Evolutionary conservation across 1,284 basidiomycete genomes (phyloP), one percentile per base, ranked within the genome.

Genomic region (Leccinum cinnamomeum): DNA sequence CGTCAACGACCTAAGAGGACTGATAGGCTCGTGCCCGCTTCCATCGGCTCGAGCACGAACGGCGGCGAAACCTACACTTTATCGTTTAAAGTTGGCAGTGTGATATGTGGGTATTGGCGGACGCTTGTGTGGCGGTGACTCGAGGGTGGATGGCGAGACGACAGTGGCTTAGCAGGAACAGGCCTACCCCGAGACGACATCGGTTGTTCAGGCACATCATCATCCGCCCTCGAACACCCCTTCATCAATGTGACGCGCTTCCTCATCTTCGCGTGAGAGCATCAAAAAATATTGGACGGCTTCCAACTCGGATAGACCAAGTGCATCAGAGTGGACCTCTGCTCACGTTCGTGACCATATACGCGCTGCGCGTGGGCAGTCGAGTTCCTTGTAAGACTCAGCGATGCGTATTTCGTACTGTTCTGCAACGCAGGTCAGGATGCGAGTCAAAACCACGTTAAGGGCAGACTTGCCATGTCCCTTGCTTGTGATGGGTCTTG

Each of bases 261-360:
- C 78, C 25, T 85, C 86, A 70, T 94, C 90, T 44, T 95, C 93
- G 5, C 90, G 85, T 65, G 90, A 93, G 62, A 95, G 82, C 91
- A 95, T 94, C 59, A 95, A 74, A 0, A 88, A 83, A 69, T 95
- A 95, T 67, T 92, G 89, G 20, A 95, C 78, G 1, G 90, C 91
- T 69, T 93, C 92, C 8, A 79, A 77, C 69, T 95, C 93, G 66
- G 82, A 87, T 55, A 95, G 76, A 1, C 91, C 92, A 11, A 95
- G 80, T 16, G 78, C 77, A 23, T 84, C 80, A 91, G 74, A 8
- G 81, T 81, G 3, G 78, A 79, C 16, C 77, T 76, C 65, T 92
- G 89, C 64, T 85, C 88, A 35, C 79, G 78, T 65, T 84, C 83
- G 41, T 83, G 79, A 0, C 80, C 80, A 66, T 81, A 78, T 12